These are phyloP conservation scores for Madurella fahalii DNA, from an alignment of 2,329 filamentous ascomycete genomes.

Conservation along the genomic window DNA sequence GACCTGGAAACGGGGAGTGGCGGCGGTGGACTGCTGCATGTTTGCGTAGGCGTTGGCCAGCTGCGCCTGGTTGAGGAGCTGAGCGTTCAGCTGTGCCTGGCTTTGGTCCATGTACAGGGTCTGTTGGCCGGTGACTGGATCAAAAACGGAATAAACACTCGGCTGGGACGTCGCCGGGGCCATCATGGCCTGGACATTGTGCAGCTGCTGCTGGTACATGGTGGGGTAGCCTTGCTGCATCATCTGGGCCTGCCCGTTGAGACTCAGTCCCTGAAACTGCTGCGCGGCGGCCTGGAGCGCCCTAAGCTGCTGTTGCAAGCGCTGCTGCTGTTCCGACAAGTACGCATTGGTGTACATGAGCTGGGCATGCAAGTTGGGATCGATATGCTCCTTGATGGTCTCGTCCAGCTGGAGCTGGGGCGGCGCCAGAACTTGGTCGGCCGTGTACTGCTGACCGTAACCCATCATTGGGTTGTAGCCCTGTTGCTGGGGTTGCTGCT, in stretches of 20 bases:
- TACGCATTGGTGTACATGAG: conserved; percentile 88
- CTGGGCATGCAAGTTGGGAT: conserved; percentile 82
- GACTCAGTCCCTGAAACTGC: conserved; percentile 73
- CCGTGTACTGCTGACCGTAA: conserved; percentile 56
- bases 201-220: conserved; percentile 43
- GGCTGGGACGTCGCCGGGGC: conserved; percentile 57
- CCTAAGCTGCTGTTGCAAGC: conserved; percentile 87
- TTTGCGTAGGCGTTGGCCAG: conserved; percentile 40
- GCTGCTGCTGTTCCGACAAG: conserved; percentile 89
- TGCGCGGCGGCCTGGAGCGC: conserved; percentile 78
- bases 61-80: conserved; percentile 41
- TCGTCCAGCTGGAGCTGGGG: conserved; percentile 73
- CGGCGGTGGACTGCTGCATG: conserved; percentile 47
- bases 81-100: conserved; percentile 32
- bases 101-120: conserved; percentile 72
- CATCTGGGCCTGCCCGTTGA: conserved; percentile 50
- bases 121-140: conserved; percentile 80
- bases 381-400: conserved; percentile 68
- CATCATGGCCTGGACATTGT: conserved; percentile 51
- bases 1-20: conserved; percentile 71
- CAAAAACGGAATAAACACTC: conserved; percentile 78
- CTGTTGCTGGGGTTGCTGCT: conserved; percentile 31
- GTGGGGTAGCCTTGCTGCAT: conserved; percentile 59
- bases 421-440: conserved; percentile 85
- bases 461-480: conserved; percentile 23